Evolutionary conservation across 805 yeast species (phyloP).

Genomic region (Wickerhamiella brachini): DNA sequence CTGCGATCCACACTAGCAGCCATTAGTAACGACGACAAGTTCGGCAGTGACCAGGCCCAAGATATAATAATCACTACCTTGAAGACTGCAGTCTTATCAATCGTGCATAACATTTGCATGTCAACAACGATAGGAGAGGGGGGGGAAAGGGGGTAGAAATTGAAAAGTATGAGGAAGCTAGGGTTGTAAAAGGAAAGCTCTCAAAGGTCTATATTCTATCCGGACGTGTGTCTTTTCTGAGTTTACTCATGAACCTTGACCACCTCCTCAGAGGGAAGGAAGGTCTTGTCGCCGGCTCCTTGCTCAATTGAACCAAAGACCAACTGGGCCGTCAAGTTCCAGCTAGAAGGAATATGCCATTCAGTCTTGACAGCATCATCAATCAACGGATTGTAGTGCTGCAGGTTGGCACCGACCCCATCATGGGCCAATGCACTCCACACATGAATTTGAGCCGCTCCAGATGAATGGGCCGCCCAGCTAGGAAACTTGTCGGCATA

Average conservation of each 20-base stretch:
- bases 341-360: conserved; percentile 29
- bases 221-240: too few species aligned
- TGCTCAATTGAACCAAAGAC: conserved; percentile 35
- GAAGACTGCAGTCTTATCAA: not conserved
- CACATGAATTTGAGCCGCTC: conserved; percentile 35
- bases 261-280: conserved; percentile 20
- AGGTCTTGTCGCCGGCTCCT: conserved; percentile 29
- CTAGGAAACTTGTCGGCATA: conserved; percentile 34
- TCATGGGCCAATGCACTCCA: conserved; percentile 36
- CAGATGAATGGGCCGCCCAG: conserved; percentile 33
- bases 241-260: not conserved
- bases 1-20: not conserved
- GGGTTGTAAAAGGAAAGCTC: too few species aligned
- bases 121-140: too few species aligned
- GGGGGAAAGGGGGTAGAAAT: too few species aligned
- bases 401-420: conserved; percentile 38
- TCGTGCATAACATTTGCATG: not conserved
- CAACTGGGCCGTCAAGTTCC: conserved; percentile 37
- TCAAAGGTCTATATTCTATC: too few species aligned
- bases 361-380: conserved; percentile 26
- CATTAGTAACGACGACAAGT: not conserved
- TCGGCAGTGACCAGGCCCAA: not conserved
- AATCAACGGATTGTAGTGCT: conserved; percentile 37
- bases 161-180: too few species aligned
- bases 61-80: not conserved